These are phyloP conservation scores for Pleurotus ostreatus DNA, from an alignment of 768 basidiomycete species.

Conservation along the genomic window DNA sequence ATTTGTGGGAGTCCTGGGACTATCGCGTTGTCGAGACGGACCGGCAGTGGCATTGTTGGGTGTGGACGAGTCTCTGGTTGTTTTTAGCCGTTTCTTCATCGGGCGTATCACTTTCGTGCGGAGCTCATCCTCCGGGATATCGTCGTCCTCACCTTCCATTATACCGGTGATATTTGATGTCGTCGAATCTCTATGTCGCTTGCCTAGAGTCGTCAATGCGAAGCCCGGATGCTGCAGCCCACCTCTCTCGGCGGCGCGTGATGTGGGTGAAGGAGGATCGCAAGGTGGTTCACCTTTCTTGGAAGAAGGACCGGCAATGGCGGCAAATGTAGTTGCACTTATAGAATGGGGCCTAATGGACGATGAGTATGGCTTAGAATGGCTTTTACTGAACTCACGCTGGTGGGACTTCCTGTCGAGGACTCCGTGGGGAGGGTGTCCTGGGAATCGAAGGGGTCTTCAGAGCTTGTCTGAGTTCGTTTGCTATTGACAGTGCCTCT, in stretches of 20 bases:
- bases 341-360: background rate
- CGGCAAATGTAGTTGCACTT: slow-evolving; percentile 4
- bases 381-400: background rate
- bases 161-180: slow-evolving; percentile 37
- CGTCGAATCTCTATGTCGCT: slow-evolving; percentile 54
- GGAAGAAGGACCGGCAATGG: slow-evolving; percentile 1
- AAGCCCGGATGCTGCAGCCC: slow-evolving; percentile 32
- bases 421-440: slow-evolving; percentile 5
- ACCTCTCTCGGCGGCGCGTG: slow-evolving; percentile 12
- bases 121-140: slow-evolving; percentile 30
- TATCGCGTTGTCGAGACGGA: background rate
- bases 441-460: slow-evolving; percentile 7
- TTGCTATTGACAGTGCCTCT: slow-evolving; percentile 12
- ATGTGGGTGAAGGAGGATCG: slow-evolving; percentile 7
- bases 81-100: slow-evolving; percentile 50
- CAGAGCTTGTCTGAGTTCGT: slow-evolving; percentile 14
- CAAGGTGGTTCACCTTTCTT: background rate
- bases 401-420: slow-evolving; percentile 1
- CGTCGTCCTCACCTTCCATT: slow-evolving; percentile 34
- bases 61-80: slow-evolving; percentile 11
- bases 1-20: slow-evolving; percentile 4
- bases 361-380: background rate
- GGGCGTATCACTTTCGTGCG: slow-evolving; percentile 37
- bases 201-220: slow-evolving; percentile 54
- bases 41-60: background rate